Base-by-base conservation (phyloP, 139 green algal species). In the Chlorella vulgaris region DNA sequence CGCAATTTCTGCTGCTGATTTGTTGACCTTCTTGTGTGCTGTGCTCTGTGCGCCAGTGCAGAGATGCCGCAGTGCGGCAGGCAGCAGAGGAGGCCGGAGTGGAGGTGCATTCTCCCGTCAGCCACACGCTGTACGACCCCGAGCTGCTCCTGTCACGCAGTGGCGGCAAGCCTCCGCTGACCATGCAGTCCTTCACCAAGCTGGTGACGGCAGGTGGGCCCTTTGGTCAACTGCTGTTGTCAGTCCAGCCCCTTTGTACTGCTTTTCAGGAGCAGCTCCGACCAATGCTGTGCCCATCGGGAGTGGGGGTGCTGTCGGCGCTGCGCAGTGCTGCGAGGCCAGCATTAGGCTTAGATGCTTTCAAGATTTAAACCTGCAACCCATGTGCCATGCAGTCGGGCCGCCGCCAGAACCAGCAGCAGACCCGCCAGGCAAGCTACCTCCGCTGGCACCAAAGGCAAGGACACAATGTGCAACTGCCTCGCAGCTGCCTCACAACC, bases 61-160 rank as follows among this genome's bases (percentile, higher is more conserved):
- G 73, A 1, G 94, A 97, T 76, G 83, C 67, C 1, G 60, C 74
- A 0, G 84, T 96, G 8, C 40, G 22, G 1, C 22, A 82, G 35
- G n/a, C 89, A 53, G 88, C 90, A 6, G 47, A 81, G 53, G 70
- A 74, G 7, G 85, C 91, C 21, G 89, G 89, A 13, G 87, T 96
- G 47, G 63, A 89, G 53, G 91, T 96, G 19, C 62, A 81, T 19
- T 75, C 69, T 3, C 78, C 50, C 31, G 78, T 91, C 31, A 94
- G 90, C 80, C 95, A 98, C 83, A 98, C 95, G 0, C 91, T 98
- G 15, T 98, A 94, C 74, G 86, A 96, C 75, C 87, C 90, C 5
- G 83, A 86, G 13, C 66, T 83, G 75, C 79, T 97, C 19, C 62
- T 94, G 39, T 38, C 42, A 24, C 67, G 74, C n/a, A 89, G 90